Percentiles rank a stretch among this genome's conserved stretches.
These are phyloP conservation scores for Lecanicillium sp. DNA, from an alignment of 2,329 filamentous ascomycete species.

Conservation along the genomic window DNA sequence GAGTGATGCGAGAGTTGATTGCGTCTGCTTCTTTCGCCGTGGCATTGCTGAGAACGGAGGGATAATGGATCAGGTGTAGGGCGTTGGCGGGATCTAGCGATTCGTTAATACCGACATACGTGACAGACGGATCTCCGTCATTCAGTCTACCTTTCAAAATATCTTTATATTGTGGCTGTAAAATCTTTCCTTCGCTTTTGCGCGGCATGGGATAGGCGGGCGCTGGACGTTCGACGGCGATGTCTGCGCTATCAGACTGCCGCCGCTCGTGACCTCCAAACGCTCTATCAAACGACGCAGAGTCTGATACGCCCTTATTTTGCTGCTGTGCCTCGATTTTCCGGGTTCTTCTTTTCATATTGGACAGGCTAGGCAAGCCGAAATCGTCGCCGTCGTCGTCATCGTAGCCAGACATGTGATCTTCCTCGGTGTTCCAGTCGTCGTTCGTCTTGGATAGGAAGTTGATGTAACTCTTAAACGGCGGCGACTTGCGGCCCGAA, in stretches of 20 bases:
- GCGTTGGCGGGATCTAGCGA: slow-evolving; percentile 74
- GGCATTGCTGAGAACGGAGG: slow-evolving; percentile 63
- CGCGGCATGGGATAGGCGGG: slow-evolving; percentile 81
- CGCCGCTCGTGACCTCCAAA: slow-evolving; percentile 37
- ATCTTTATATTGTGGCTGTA: slow-evolving; percentile 96
- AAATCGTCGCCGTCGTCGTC: slow-evolving; percentile 94
- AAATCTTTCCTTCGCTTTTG: slow-evolving; percentile 87
- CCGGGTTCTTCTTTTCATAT: slow-evolving; percentile 68
- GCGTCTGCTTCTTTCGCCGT: slow-evolving; percentile 77
- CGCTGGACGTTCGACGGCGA: slow-evolving; percentile 79
- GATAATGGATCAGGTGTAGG: slow-evolving; percentile 86
- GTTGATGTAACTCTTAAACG: slow-evolving; percentile 68
- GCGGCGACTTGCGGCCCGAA: slow-evolving; percentile 49
- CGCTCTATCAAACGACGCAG: slow-evolving; percentile 25
- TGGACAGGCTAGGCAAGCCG: slow-evolving; percentile 84
- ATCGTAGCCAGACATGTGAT: slow-evolving; percentile 70
- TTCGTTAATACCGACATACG: slow-evolving; percentile 1
- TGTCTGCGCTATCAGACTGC: slow-evolving; percentile 83
- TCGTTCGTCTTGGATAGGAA: slow-evolving; percentile 76
- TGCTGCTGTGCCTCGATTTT: slow-evolving; percentile 38
- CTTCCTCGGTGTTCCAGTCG: slow-evolving; percentile 71
- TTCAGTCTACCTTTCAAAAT: slow-evolving; percentile 58
- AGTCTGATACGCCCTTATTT: slow-evolving; percentile 24
- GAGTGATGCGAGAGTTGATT: slow-evolving; percentile 76
- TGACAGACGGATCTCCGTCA: too few species aligned